A percentile compares a stretch with the other conserved stretches of the same genome.
Conservation (phyloP, 1,284 basidiomycete genomes). For the Leccinum solheimii region DNA sequence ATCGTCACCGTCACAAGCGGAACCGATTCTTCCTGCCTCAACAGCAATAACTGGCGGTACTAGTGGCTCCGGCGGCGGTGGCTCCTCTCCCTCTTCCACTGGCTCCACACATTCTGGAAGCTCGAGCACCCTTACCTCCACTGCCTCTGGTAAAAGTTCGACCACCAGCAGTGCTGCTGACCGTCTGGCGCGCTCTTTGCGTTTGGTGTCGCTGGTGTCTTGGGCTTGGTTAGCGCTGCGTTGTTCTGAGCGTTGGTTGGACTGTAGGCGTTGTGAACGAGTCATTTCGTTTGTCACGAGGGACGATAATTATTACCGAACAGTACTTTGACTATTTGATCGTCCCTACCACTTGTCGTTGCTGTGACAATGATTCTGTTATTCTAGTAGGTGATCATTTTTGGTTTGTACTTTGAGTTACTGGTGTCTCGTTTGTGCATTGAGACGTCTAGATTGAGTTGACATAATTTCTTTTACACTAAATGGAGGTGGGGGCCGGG, state of each 20-base stretch:
- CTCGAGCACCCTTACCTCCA: constrained; percentile 7
- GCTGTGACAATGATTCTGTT: constrained; percentile 16
- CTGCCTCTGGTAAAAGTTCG: constrained; percentile 21
- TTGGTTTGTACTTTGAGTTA: constrained; percentile 6
- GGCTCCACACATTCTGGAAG: constrained; percentile 2
- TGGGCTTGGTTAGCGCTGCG: constrained; percentile 51
- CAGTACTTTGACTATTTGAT: neutral
- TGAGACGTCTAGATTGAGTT: neutral
- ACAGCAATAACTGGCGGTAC: constrained; percentile 3
- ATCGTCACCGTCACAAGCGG: constrained; percentile 51
- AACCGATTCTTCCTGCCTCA: constrained; percentile 36
- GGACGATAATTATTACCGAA: constrained; percentile 12
- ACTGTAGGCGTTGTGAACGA: neutral
- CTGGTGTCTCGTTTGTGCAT: neutral
- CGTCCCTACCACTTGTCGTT: constrained; percentile 12
- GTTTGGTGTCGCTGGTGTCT: constrained; percentile 44
- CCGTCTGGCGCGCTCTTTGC: constrained; percentile 33
- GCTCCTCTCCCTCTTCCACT: constrained; percentile 10
- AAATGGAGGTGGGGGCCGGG: too few species aligned
- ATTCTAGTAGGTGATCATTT: constrained; percentile 9
- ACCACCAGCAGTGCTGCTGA: constrained; percentile 31
- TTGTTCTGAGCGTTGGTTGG: constrained; percentile 39
- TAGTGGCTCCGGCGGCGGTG: neutral
- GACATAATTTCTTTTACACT: neutral
- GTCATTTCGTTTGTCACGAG: constrained; percentile 2